Base-by-base conservation (phyloP, 2,329 filamentous ascomycete genomes). In the Bisporella sp. region DNA sequence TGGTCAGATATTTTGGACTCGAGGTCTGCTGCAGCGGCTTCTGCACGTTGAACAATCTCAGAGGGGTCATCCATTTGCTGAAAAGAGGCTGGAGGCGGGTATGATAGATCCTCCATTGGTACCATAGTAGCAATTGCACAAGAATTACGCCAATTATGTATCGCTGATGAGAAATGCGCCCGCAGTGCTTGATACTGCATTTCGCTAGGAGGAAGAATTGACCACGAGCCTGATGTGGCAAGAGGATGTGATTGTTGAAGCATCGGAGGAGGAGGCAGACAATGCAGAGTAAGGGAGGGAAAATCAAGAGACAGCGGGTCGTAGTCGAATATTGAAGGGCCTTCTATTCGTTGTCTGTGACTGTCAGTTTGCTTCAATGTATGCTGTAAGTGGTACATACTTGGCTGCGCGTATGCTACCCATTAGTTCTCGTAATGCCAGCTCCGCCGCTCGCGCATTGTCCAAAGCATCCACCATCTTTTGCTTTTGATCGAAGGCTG, bases 261-360 rank as follows among this genome's bases (percentile, higher is more conserved):
- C 0, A 89, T 93, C 4, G 88, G 84, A 3, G 91, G 89, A 7
- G 87, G 77, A 35, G 86, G 81, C 1, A 97, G 80, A 57, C 92
- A 85, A 56, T 86, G 87, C 8, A 96, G 78, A 35, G 85, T 89
- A 40, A 97, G 77, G 5, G 87, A 84, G 5, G 91, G 89, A 62
- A 96, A 96, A 53, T 89, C 89, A 65, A 95, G 81, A 5, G 86
- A 77, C 54, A 91, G 80, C 33, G 92, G 86, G 58, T 96, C 88
- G 69, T 96, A 95, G 57, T 92, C 87, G 60, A 85, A 84, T 3
- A 81, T 80, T 58, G 73, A 71, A 6, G 77, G 77, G 57, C 74
- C 71, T 53, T 81, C 75, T 45, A 81, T 71, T 44, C 79, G 73
- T 59, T 76, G 73, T 59, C 79, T 82, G 54, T 28, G 41, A 21